phyloP scores from a whole-genome alignment of 805 yeast genomes.

The Pichia nakasei region DNA sequence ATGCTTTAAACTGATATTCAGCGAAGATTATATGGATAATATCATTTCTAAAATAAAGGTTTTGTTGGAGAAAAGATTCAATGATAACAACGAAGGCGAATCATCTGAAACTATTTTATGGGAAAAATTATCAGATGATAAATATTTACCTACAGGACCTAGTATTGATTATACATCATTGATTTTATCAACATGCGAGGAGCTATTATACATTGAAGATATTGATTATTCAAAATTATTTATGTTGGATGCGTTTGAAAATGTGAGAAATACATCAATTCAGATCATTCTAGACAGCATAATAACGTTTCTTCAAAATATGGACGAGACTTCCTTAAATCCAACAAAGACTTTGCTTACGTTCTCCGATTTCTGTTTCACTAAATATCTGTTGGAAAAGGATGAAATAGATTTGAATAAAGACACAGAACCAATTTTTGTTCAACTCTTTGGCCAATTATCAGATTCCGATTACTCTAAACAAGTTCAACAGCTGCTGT shows the following conservation, averaged over 20 bases:
- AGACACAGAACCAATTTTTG: background rate
- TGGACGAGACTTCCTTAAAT: background rate
- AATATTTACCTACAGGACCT: slow-evolving; percentile 15
- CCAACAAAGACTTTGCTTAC: slow-evolving; percentile 5
- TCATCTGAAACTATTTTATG: slow-evolving; percentile 18
- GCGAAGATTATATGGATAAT: background rate
- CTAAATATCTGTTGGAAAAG: slow-evolving; percentile 1
- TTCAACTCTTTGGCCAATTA: background rate
- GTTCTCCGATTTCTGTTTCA: slow-evolving; percentile 10
- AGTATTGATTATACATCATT: slow-evolving; percentile 19
- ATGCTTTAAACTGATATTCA: background rate
- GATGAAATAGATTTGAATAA: background rate
- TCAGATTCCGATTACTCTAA: slow-evolving; percentile 1
- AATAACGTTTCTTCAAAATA: background rate
- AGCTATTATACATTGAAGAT: slow-evolving; percentile 4
- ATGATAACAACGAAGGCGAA: slow-evolving; percentile 2
- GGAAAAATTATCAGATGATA: slow-evolving; percentile 8
- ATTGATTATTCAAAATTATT: slow-evolving; percentile 26
- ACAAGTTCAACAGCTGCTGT: background rate
- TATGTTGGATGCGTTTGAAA: slow-evolving; percentile 13
- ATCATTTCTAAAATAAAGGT: background rate
- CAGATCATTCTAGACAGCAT: background rate
- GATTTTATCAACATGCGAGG: slow-evolving; percentile 14
- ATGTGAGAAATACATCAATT: slow-evolving; percentile 5
- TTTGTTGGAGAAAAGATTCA: slow-evolving; percentile 10